Percentiles rank a stretch among this genome's conserved stretches.
phyloP scores from a whole-genome alignment of 2,329 filamentous ascomycete species.

The Alternaria alternata region DNA sequence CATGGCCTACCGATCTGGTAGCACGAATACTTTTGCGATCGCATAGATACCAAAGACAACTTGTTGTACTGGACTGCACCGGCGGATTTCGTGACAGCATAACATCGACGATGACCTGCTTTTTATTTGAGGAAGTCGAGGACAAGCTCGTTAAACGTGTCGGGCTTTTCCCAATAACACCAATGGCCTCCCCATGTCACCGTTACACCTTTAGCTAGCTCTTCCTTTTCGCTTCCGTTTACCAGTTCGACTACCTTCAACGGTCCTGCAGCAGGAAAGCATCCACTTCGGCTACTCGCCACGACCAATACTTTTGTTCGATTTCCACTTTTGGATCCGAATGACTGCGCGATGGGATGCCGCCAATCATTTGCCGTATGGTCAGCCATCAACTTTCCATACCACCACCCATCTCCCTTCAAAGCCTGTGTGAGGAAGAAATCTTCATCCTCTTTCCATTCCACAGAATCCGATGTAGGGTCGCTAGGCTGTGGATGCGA shows the following conservation, averaged over 20 bases:
- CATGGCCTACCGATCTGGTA: background rate
- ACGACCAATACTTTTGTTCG: slow-evolving; percentile 32
- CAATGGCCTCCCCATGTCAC: slow-evolving; percentile 43
- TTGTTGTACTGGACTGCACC: background rate
- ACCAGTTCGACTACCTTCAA: slow-evolving; percentile 33
- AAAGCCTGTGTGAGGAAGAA: slow-evolving; percentile 37
- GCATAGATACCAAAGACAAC: background rate
- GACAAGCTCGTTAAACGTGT: slow-evolving; percentile 32
- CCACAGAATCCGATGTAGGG: slow-evolving; percentile 10
- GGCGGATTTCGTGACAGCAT: background rate
- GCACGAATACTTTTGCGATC: background rate
- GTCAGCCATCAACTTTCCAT: slow-evolving; percentile 41
- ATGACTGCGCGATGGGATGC: slow-evolving; percentile 27
- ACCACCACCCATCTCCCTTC: slow-evolving; percentile 39
- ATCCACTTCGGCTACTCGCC: slow-evolving; percentile 39
- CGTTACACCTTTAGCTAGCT: slow-evolving; percentile 25
- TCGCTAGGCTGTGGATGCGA: slow-evolving; percentile 28
- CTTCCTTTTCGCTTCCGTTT: slow-evolving; percentile 19
- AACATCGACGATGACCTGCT: background rate
- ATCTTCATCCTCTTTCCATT: slow-evolving; percentile 32
- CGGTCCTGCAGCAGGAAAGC: slow-evolving; percentile 37
- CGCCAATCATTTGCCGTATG: slow-evolving; percentile 42
- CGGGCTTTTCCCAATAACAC: slow-evolving; percentile 43
- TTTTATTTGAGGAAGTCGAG: slow-evolving; percentile 19
- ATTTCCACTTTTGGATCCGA: slow-evolving; percentile 25